Evolutionary conservation across 257 asterid genomes (phyloP).

Genomic region (Craterostigma plantagineum): DNA sequence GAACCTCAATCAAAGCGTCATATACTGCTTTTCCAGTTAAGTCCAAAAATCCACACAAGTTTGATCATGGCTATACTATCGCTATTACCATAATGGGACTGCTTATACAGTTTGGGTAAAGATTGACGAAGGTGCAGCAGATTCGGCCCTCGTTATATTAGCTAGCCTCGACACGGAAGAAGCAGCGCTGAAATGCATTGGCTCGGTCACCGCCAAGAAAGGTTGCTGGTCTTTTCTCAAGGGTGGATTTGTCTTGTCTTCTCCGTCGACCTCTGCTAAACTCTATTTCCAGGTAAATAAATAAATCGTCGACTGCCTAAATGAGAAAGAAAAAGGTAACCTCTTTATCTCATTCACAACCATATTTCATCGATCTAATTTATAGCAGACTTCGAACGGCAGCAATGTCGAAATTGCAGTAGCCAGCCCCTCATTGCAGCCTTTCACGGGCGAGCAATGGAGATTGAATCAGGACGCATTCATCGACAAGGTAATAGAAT

Average conservation of each 20-base stretch:
- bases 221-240: slow-evolving; percentile 72
- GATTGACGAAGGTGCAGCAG: slow-evolving; percentile 11
- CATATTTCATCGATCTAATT: background rate
- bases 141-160: slow-evolving; percentile 21
- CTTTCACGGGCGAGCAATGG: slow-evolving; percentile 51
- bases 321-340: too few species aligned
- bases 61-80: too few species aligned
- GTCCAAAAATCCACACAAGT: too few species aligned
- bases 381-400: slow-evolving; percentile 11
- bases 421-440: slow-evolving; percentile 38
- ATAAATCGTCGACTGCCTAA: too few species aligned
- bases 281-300: slow-evolving; percentile 33
- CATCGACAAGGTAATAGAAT: slow-evolving; percentile 37
- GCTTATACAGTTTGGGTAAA: slow-evolving; percentile 64
- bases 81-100: too few species aligned
- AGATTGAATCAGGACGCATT: slow-evolving; percentile 26
- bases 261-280: slow-evolving; percentile 25
- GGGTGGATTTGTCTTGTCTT: slow-evolving; percentile 48
- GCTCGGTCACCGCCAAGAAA: slow-evolving; percentile 39
- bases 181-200: slow-evolving; percentile 23
- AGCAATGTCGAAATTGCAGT: slow-evolving; percentile 4
- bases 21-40: slow-evolving; percentile 55
- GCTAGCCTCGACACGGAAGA: slow-evolving; percentile 28
- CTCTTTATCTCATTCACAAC: too few species aligned
- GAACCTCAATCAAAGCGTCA: slow-evolving; percentile 21